Conservation (phyloP, 257 asterid genomes). For the Forsythia suspensa region DNA sequence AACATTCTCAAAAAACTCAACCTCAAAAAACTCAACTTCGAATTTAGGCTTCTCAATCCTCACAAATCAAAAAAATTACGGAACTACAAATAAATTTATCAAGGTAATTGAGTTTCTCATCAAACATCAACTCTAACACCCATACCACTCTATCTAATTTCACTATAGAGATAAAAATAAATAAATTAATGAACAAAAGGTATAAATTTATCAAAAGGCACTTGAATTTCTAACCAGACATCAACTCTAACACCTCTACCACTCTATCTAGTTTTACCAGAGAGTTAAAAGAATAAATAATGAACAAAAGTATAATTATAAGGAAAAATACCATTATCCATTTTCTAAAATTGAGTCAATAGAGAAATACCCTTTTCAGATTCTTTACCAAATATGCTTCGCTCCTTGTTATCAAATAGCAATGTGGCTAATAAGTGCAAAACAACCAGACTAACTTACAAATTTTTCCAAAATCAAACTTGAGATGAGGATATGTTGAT, state of each 20-base stretch:
- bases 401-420: too few species aligned
- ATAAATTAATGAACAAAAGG: too few species aligned
- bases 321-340: constrained; percentile 37
- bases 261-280: constrained; percentile 59
- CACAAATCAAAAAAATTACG: constrained; percentile 70
- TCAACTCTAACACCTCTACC: constrained; percentile 58
- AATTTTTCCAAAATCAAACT: too few species aligned
- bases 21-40: too few species aligned
- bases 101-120: not conserved
- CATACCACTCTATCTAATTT: too few species aligned
- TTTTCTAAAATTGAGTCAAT: constrained; percentile 39
- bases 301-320: constrained; percentile 58
- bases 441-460: too few species aligned
- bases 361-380: constrained; percentile 56
- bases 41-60: constrained; percentile 74
- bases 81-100: constrained; percentile 68
- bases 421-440: too few species aligned
- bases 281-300: constrained; percentile 51
- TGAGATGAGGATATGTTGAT: too few species aligned
- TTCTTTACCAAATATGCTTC: constrained; percentile 33
- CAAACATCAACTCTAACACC: too few species aligned
- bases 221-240: constrained; percentile 46
- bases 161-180: too few species aligned
- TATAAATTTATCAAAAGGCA: constrained; percentile 35
- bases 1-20: constrained; percentile 68